A percentile compares a stretch with the other conserved stretches of the same genome.
Evolutionary conservation across 2,329 filamentous ascomycete species (phyloP).

Genomic region (Karstenula rhodostoma): DNA sequence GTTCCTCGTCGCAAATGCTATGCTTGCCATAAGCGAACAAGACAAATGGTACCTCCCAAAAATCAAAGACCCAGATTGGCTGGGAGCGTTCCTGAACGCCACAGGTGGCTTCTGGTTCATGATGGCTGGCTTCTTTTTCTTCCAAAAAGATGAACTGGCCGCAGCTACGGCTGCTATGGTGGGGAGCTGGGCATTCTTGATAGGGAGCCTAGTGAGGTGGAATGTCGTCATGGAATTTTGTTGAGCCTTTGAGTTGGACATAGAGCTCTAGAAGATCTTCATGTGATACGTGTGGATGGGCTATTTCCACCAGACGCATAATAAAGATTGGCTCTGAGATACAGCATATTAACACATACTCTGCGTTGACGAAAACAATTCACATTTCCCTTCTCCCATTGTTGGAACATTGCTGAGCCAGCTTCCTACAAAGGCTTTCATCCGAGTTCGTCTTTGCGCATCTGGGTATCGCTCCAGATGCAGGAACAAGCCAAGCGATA

Average conservation of each 20-base stretch:
- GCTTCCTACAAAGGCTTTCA: neutral
- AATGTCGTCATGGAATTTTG: conserved; percentile 37
- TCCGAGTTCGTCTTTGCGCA: neutral
- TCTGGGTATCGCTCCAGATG: neutral
- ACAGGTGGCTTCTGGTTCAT: conserved; percentile 39
- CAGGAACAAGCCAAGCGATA: neutral
- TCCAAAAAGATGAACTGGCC: conserved; percentile 20
- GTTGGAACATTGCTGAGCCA: neutral
- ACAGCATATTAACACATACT: too few species aligned
- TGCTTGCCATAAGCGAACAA: conserved; percentile 37
- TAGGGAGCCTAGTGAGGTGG: conserved; percentile 35
- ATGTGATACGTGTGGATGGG: neutral
- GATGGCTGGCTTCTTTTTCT: conserved; percentile 37
- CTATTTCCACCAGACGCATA: neutral
- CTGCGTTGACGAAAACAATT: too few species aligned
- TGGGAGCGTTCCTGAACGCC: conserved; percentile 35
- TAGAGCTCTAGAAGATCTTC: neutral
- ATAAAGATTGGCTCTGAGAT: neutral
- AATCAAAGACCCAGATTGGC: conserved; percentile 33
- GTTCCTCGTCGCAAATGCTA: conserved; percentile 36
- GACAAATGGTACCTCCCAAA: conserved; percentile 39
- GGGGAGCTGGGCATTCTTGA: conserved; percentile 38
- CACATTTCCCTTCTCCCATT: neutral
- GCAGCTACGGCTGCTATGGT: conserved; percentile 29
- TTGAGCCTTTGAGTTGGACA: neutral